These are phyloP conservation scores for Heteromeles arbutifolia DNA, from an alignment of 306 rosid species.

Conservation along the genomic window DNA sequence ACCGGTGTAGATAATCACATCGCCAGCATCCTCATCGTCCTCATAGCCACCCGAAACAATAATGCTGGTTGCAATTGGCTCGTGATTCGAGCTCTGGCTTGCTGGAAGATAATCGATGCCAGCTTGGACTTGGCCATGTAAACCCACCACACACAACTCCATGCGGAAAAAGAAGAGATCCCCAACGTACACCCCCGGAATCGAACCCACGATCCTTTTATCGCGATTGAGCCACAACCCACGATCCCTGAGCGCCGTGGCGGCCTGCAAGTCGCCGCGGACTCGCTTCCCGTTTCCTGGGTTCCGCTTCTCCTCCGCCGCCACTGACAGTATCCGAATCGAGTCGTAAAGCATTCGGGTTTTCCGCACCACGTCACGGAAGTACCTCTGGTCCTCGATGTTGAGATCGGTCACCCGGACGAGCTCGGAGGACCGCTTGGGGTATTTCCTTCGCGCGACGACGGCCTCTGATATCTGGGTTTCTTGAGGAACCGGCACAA, in stretches of 20 bases:
- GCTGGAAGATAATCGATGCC: constrained; percentile 87
- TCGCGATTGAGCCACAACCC: constrained; percentile 87
- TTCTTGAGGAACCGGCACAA: constrained; percentile 51
- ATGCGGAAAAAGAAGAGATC: constrained; percentile 76
- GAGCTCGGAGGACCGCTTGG: constrained; percentile 50
- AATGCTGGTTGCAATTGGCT: constrained; percentile 88
- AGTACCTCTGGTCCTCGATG: constrained; percentile 48
- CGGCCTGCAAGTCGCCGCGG: constrained; percentile 64
- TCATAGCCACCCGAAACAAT: constrained; percentile 93
- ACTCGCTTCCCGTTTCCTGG: constrained; percentile 11
- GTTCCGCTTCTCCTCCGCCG: constrained; percentile 47
- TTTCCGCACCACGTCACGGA: constrained; percentile 48
- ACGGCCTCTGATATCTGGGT: constrained; percentile 20
- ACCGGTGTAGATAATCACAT: constrained; percentile 77
- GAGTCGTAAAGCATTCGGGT: constrained; percentile 76
- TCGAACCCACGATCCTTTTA: constrained; percentile 80
- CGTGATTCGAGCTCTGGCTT: constrained; percentile 78
- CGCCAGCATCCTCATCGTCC: constrained; percentile 81
- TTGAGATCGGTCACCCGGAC: constrained; percentile 65
- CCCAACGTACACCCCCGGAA: constrained; percentile 81
- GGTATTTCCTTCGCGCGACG: constrained; percentile 17
- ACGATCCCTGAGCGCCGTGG: constrained; percentile 47
- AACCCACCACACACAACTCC: constrained; percentile 82
- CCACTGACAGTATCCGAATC: constrained; percentile 40
- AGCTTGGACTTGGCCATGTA: constrained; percentile 87